Evolutionary conservation across 2,329 filamentous ascomycete genomes (phyloP).

Genomic region (Aspergillus candidus): DNA sequence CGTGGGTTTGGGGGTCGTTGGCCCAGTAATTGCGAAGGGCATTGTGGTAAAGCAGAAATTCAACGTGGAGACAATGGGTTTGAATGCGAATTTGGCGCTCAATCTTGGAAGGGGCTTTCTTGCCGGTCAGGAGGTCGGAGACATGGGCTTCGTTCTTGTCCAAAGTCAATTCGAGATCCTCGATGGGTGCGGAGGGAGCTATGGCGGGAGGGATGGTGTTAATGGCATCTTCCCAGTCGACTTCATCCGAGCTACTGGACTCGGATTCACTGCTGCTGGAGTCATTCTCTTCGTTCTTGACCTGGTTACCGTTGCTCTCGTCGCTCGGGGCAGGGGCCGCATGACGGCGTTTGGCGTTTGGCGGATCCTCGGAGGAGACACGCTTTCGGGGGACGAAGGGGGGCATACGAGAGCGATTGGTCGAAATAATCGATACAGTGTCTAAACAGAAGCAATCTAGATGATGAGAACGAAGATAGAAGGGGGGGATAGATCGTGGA

Average conservation of each 20-base stretch:
- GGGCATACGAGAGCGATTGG: constrained; percentile 33
- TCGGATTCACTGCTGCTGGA: constrained; percentile 30
- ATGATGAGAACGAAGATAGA: background rate
- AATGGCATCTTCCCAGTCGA: constrained; percentile 55
- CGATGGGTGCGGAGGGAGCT: constrained; percentile 43
- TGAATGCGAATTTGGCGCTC: constrained; percentile 71
- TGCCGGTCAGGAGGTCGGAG: constrained; percentile 57
- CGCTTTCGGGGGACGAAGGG: constrained; percentile 43
- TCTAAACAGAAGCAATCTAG: constrained; percentile 1
- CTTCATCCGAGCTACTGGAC: constrained; percentile 51
- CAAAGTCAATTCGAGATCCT: constrained; percentile 69
- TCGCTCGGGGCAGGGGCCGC: constrained; percentile 37
- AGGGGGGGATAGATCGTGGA: background rate
- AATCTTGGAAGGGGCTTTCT: constrained; percentile 79
- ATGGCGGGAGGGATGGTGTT: constrained; percentile 18
- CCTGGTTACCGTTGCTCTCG: constrained; percentile 33
- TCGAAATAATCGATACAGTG: constrained; percentile 9
- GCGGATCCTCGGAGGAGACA: constrained; percentile 29
- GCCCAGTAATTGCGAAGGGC: constrained; percentile 77
- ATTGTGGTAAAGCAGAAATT: constrained; percentile 85
- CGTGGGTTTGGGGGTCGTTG: constrained; percentile 69
- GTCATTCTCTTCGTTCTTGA: constrained; percentile 26
- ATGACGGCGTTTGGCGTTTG: constrained; percentile 32
- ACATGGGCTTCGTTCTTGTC: constrained; percentile 49
- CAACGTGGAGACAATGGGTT: constrained; percentile 85